phyloP scores from a whole-genome alignment of 208 protist species.

The Trypanosoma melophagium region DNA sequence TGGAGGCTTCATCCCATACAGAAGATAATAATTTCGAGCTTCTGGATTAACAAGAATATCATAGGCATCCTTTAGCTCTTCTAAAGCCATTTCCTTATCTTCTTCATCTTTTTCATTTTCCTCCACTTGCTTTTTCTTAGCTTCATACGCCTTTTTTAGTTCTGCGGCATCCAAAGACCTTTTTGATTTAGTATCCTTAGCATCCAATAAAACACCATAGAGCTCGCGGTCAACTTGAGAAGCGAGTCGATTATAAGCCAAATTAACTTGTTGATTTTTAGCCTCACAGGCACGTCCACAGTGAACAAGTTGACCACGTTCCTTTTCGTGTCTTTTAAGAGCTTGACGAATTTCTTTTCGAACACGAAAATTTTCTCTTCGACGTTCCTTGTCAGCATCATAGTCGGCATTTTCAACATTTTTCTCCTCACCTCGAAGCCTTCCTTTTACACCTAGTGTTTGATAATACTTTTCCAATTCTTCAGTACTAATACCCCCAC shows the following conservation, averaged over 20 bases:
- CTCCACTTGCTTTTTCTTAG: conserved; percentile 61
- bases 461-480: conserved; percentile 78
- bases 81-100: conserved; percentile 75
- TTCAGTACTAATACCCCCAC: conserved; percentile 19
- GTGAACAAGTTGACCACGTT: conserved; percentile 77
- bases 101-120: conserved; percentile 69
- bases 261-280: conserved; percentile 74
- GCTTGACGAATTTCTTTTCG: conserved; percentile 70
- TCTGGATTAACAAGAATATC: conserved; percentile 84
- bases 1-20: conserved; percentile 86
- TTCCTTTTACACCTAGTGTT: conserved; percentile 61
- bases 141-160: conserved; percentile 76
- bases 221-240: conserved; percentile 87
- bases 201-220: conserved; percentile 79
- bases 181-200: conserved; percentile 67
- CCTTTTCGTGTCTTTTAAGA: conserved; percentile 60
- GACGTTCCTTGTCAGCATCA: conserved; percentile 58
- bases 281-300: conserved; percentile 72
- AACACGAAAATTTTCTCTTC: conserved; percentile 75
- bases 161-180: conserved; percentile 43
- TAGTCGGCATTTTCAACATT: conserved; percentile 4
- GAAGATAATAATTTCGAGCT: conserved; percentile 85
- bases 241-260: conserved; percentile 75
- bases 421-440: conserved; percentile 29
- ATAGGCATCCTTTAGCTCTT: conserved; percentile 86